Evolutionary conservation across 139 green algal genomes (phyloP).

Genomic region (Picochlorum sp.): DNA sequence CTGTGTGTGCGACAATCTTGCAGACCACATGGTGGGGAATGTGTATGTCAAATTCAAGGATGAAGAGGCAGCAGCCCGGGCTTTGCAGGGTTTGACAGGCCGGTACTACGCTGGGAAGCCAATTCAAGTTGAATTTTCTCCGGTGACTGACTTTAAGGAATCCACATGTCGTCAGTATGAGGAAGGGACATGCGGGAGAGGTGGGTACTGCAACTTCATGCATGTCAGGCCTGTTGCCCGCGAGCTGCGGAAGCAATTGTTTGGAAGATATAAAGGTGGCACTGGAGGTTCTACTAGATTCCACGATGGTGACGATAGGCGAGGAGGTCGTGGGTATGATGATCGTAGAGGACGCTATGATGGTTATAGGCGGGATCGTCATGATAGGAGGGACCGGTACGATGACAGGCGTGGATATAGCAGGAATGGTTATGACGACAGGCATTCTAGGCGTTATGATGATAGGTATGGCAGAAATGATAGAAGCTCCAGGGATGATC

Average conservation of each 20-base stretch:
- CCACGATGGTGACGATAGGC: neutral
- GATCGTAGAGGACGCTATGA: conserved; percentile 7
- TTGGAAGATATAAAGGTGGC: conserved; percentile 65
- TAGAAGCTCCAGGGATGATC: neutral
- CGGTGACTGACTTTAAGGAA: conserved; percentile 97
- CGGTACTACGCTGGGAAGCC: conserved; percentile 82
- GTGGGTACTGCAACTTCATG: conserved; percentile 99
- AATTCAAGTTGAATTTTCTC: conserved; percentile 89
- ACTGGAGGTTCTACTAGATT: conserved; percentile 21
- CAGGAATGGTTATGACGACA: neutral
- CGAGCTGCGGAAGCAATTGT: conserved; percentile 41
- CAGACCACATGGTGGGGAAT: conserved; percentile 95
- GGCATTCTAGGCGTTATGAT: neutral
- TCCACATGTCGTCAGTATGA: conserved; percentile 95
- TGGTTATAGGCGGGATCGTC: conserved; percentile 1
- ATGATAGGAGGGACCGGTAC: conserved; percentile 4
- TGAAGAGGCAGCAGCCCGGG: conserved; percentile 63
- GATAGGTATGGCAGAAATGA: neutral
- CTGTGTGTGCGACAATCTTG: conserved; percentile 96
- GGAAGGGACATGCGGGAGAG: conserved; percentile 91
- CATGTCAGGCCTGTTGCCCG: conserved; percentile 86
- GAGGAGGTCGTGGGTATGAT: conserved; percentile 11
- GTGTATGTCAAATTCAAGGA: conserved; percentile 92
- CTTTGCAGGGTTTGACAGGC: conserved; percentile 50
- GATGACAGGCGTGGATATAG: conserved; percentile 7